phyloP scores from a whole-genome alignment of 1,284 basidiomycete species.

The Pseudozyma hubeiensis region DNA sequence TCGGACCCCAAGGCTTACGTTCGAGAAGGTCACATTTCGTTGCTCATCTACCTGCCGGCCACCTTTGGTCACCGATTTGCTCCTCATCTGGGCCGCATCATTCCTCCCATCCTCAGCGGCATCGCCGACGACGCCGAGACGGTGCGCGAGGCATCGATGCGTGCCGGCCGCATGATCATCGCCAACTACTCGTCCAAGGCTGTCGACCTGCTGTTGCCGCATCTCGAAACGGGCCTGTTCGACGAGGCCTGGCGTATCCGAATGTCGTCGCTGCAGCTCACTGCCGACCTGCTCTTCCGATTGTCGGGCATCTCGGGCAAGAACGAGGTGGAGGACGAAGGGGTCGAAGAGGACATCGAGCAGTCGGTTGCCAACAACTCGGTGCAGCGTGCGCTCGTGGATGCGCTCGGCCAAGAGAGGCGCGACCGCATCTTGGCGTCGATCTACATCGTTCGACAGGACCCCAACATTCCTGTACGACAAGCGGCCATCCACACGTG shows the following conservation, averaged over 20 bases:
- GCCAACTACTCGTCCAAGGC: conserved; percentile 92
- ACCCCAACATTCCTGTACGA: conserved; percentile 88
- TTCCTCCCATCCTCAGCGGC: conserved; percentile 90
- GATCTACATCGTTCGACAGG: conserved; percentile 92
- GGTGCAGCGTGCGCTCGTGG: conserved; percentile 80
- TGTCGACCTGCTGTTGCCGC: conserved; percentile 91
- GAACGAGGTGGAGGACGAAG: conserved; percentile 73
- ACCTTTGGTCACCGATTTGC: conserved; percentile 95
- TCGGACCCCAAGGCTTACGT: conserved; percentile 90
- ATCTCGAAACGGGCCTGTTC: conserved; percentile 94
- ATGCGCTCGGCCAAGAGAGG: conserved; percentile 88
- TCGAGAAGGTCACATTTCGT: conserved; percentile 97
- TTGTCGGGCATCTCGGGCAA: conserved; percentile 97
- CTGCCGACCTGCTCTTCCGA: conserved; percentile 95
- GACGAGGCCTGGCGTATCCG: conserved; percentile 94
- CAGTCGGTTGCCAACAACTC: conserved; percentile 75
- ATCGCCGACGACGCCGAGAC: conserved; percentile 94
- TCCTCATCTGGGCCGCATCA: conserved; percentile 93
- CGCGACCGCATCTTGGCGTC: conserved; percentile 90
- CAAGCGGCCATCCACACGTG: conserved; percentile 95
- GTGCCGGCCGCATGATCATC: conserved; percentile 98
- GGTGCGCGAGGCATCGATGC: conserved; percentile 91
- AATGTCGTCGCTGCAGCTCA: conserved; percentile 88
- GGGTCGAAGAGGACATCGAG: conserved; percentile 72
- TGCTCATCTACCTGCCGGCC: conserved; percentile 94